These are phyloP conservation scores for Eustoma russellianum DNA, from an alignment of 257 asterid genomes.

Conservation along the genomic window DNA sequence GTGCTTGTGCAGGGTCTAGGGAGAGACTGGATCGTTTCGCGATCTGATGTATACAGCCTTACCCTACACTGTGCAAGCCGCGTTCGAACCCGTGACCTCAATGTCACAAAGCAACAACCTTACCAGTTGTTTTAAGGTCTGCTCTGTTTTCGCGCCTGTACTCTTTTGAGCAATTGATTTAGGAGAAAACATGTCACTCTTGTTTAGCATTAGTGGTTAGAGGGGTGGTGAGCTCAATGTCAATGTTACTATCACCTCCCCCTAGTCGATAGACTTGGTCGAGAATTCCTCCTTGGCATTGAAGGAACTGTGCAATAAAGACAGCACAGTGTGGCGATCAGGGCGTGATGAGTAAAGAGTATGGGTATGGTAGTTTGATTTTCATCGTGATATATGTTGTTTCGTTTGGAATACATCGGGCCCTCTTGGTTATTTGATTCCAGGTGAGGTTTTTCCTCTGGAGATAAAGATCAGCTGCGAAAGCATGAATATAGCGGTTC, in stretches of 20 bases:
- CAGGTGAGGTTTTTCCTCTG: constrained; percentile 65
- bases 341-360: constrained; percentile 29
- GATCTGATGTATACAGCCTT: too few relatives aligned
- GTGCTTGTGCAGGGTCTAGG: too few relatives aligned
- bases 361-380: constrained; percentile 28
- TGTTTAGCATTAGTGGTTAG: constrained; percentile 41
- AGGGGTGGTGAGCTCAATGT: constrained; percentile 30
- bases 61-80: too few relatives aligned
- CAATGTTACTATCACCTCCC: constrained; percentile 30
- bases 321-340: constrained; percentile 43
- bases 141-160: constrained; percentile 72
- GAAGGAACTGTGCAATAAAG: constrained; percentile 53
- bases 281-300: constrained; percentile 24
- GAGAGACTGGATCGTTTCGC: too few relatives aligned
- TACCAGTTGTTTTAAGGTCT: too few relatives aligned
- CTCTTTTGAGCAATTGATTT: constrained; percentile 50
- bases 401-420: constrained; percentile 68
- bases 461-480: constrained; percentile 53
- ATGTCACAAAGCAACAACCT: too few relatives aligned
- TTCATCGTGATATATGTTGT: constrained; percentile 42
- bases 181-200: constrained; percentile 53
- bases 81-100: too few relatives aligned
- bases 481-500: constrained; percentile 42
- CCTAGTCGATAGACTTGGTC: constrained; percentile 42
- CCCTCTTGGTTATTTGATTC: constrained; percentile 60